Conservation (phyloP, 139 green algal genomes). For the Haematococcus sp. region DNA sequence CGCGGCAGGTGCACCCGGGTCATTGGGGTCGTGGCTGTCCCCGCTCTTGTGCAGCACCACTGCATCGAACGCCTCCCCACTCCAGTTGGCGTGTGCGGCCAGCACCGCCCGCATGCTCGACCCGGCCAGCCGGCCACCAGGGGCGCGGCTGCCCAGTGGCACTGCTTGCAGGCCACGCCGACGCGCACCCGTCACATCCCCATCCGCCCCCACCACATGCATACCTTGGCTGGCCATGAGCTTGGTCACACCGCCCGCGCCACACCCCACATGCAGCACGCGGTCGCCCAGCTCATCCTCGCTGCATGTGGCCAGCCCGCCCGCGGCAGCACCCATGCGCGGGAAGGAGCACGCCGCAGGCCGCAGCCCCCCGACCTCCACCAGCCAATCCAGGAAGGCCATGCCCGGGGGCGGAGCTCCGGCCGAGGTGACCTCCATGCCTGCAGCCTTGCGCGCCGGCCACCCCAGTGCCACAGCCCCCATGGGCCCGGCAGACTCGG, state of each 20-base stretch:
- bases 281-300: conserved; percentile 16
- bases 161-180: conserved; percentile 9
- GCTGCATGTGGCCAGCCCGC: conserved; percentile 30
- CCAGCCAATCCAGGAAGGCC: conserved; percentile 63
- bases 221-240: conserved; percentile 67
- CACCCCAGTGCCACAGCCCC: conserved; percentile 37
- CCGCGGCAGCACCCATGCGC: conserved; percentile 33
- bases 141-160: not conserved
- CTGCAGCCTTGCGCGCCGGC: conserved; percentile 25
- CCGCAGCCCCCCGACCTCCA: conserved; percentile 34
- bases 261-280: conserved; percentile 65
- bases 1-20: not conserved
- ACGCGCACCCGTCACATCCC: not conserved
- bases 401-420: conserved; percentile 58
- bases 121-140: not conserved
- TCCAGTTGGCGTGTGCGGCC: not conserved
- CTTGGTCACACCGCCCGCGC: conserved; percentile 63
- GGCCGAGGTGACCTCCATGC: conserved; percentile 20
- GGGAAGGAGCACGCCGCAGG: conserved; percentile 46
- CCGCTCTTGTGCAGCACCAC: not conserved
- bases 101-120: not conserved
- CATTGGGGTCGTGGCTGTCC: not conserved
- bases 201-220: conserved; percentile 24
- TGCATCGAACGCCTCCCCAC: not conserved
- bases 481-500: not conserved